Base-by-base conservation (phyloP, 2,329 filamentous ascomycete species). In the Trichoderma asperellum region DNA sequence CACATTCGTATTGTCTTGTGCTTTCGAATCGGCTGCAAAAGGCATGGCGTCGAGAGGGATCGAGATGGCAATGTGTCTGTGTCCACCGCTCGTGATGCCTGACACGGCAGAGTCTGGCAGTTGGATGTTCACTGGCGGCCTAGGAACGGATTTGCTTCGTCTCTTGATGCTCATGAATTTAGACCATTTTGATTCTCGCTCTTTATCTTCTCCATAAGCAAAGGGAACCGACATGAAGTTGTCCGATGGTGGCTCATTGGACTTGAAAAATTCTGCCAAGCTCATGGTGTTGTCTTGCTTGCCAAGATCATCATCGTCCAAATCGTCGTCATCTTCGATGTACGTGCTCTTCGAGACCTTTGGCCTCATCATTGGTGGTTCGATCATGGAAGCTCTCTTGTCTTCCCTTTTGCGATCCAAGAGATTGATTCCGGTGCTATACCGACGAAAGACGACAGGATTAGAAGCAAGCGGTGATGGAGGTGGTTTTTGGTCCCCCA, bases 51-150 rank as follows among this genome's bases (percentile, higher is more conserved):
- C 82, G 14, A 84, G 70, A 1, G 87, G 87, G 56, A 89, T 88
- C 0, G 87, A 88, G 63, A 89, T 89, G 69, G 87, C 86, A 71
- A 89, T 88, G 73, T 89, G 85, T 5, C 85, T 81, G 73, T 87
- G 81, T 1, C 87, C 87, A 2, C 80, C 83, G 7, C 77, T 84
- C 0, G 86, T 89, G 43, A 78, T 84, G 8, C 85, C 84, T 4
- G 85, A 84, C 16, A 89, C 80, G 14, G 86, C 86, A 29, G 84
- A 84, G 74, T 89, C 86, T 10, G 87, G 87, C 4, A 89, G 80
- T 40, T 74, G 78, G 40, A 82, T 78, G 18, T 76, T 78, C 35
- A 75, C 74, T 32, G 74, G 76, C 10, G 71, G 71, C 52, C 74
- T 77, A 49, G 75, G 74, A 34, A 74, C 68, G 0, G 78, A 79